Evolutionary conservation across 257 asterid genomes (phyloP).

Genomic region (Solanum rostratum): DNA sequence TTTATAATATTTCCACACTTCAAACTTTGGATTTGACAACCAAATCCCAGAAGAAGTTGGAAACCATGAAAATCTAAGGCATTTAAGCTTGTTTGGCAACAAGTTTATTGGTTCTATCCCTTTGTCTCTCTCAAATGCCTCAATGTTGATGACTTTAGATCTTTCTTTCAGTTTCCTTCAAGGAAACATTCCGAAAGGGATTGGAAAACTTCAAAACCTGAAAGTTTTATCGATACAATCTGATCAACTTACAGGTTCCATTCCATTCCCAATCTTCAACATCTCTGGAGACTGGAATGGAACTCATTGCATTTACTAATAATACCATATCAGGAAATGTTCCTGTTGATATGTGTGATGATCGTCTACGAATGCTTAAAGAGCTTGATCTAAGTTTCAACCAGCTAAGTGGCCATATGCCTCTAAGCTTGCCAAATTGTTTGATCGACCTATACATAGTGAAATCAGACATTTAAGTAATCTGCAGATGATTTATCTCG

Average conservation of each 20-base stretch:
- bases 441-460: background rate
- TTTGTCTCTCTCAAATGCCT: background rate
- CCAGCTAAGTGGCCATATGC: background rate
- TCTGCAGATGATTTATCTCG: background rate
- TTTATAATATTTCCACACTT: background rate
- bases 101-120: background rate
- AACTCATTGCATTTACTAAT: background rate
- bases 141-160: background rate
- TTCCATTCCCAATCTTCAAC: background rate
- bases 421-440: background rate
- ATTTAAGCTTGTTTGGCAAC: background rate
- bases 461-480: background rate
- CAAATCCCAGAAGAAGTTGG: background rate
- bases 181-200: conserved; percentile 2
- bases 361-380: background rate
- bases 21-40: background rate
- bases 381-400: background rate
- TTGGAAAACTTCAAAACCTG: background rate
- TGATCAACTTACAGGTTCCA: background rate
- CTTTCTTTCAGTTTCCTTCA: background rate
- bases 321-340: no score
- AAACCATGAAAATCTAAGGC: background rate
- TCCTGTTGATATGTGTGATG: background rate
- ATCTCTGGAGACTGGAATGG: background rate
- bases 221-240: background rate